Evolutionary conservation across 371 early-diverging fungal species (phyloP).

Genomic region (Encephalitozoon hellem): DNA sequence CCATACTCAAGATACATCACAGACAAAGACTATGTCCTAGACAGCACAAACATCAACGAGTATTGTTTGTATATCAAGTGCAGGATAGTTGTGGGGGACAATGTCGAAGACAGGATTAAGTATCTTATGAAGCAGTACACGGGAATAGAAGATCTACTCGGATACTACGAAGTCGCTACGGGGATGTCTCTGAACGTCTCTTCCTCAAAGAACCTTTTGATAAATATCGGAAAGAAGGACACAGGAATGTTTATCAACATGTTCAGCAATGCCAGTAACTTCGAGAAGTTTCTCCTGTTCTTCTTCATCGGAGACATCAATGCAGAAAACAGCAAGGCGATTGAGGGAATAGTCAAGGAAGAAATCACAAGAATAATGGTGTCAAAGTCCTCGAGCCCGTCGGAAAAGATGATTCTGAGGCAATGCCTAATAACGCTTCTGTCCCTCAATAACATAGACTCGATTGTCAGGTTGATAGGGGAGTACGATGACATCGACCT

Average conservation of each 20-base stretch:
- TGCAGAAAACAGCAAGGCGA: not conserved
- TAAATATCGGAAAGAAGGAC: constrained; percentile 34
- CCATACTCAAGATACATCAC: constrained; percentile 20
- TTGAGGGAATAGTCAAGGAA: constrained; percentile 44
- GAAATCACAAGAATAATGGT: constrained; percentile 15
- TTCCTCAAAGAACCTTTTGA: constrained; percentile 14
- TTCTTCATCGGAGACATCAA: constrained; percentile 29
- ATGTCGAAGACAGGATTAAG: constrained; percentile 26
- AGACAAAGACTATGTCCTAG: constrained; percentile 16
- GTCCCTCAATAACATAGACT: constrained; percentile 42
- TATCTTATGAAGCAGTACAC: constrained; percentile 34
- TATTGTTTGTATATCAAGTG: constrained; percentile 43
- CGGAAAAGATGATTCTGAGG: constrained; percentile 35
- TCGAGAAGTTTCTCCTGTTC: constrained; percentile 51
- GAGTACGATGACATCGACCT: constrained; percentile 40
- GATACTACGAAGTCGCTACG: constrained; percentile 31
- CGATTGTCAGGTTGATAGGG: constrained; percentile 37
- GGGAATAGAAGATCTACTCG: constrained; percentile 42
- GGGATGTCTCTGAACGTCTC: not conserved
- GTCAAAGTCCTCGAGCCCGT: not conserved
- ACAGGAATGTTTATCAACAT: constrained; percentile 29
- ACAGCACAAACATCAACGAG: not conserved
- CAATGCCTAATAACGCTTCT: constrained; percentile 40
- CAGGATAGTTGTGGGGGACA: constrained; percentile 33
- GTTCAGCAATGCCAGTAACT: constrained; percentile 19